phyloP scores from a whole-genome alignment of 148 eudicot genomes.

The Spergularia bocconei region DNA sequence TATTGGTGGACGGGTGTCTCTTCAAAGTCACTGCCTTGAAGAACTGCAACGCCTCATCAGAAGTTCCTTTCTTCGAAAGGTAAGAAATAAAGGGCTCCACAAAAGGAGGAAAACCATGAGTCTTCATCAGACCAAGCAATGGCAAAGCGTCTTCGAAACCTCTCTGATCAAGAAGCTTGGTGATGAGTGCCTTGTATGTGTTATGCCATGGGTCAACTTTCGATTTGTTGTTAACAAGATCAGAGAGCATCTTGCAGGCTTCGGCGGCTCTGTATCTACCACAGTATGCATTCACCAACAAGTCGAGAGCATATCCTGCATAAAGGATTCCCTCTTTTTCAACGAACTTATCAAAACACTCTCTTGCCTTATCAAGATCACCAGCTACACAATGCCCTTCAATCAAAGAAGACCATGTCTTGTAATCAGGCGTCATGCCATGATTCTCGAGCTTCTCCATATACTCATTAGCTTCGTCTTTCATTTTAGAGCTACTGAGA shows the following conservation, averaged over 20 bases:
- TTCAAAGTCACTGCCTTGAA: constrained; percentile 51
- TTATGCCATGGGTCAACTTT: constrained; percentile 47
- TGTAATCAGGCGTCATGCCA: constrained; percentile 28
- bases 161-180: constrained; percentile 50
- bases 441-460: constrained; percentile 39
- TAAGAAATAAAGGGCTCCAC: constrained; percentile 57
- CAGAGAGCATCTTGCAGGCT: constrained; percentile 54
- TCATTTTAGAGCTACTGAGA: constrained; percentile 46
- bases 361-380: constrained; percentile 52
- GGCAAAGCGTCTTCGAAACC: constrained; percentile 53
- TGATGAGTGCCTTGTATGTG: constrained; percentile 60
- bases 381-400: constrained; percentile 65
- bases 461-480: constrained; percentile 52
- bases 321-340: constrained; percentile 39
- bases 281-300: constrained; percentile 57
- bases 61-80: constrained; percentile 51
- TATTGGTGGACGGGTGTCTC: constrained; percentile 49
- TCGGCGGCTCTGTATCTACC: constrained; percentile 44
- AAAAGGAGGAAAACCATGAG: constrained; percentile 72
- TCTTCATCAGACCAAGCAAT: constrained; percentile 66
- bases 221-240: constrained; percentile 39
- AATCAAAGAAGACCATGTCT: constrained; percentile 54
- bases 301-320: constrained; percentile 46
- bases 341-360: constrained; percentile 45
- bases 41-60: constrained; percentile 59